Evolutionary conservation across 257 asterid genomes (phyloP).

Genomic region (Nicotiana undulata): DNA sequence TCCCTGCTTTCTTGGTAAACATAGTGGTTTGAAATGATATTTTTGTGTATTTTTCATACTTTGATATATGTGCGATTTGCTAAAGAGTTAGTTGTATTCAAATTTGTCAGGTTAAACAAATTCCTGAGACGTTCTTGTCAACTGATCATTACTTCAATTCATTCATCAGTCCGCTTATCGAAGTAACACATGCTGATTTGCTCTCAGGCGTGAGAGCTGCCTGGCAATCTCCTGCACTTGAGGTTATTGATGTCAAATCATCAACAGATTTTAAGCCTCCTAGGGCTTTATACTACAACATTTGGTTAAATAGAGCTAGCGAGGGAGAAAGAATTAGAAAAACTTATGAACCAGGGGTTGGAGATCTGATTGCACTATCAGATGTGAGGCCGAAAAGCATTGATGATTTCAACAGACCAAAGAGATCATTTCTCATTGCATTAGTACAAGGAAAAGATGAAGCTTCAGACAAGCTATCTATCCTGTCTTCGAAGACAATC

Average conservation of each 20-base stretch:
- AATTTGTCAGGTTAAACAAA: conserved; percentile 20
- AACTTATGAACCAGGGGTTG: conserved; percentile 29
- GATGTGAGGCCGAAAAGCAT: conserved; percentile 31
- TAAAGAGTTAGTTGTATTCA: not conserved
- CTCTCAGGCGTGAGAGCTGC: conserved; percentile 20
- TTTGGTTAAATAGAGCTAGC: not conserved
- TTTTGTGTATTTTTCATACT: not conserved
- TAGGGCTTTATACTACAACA: conserved; percentile 2
- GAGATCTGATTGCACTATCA: conserved; percentile 33
- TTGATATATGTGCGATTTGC: not conserved
- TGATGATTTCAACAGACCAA: conserved; percentile 26
- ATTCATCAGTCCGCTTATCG: conserved; percentile 34
- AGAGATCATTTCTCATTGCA: conserved; percentile 23
- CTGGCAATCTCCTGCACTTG: conserved; percentile 20
- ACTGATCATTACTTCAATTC: conserved; percentile 25
- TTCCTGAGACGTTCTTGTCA: conserved; percentile 28
- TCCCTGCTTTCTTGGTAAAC: not conserved
- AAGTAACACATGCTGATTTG: conserved; percentile 49
- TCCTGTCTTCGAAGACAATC: conserved; percentile 23
- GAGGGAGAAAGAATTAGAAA: not conserved
- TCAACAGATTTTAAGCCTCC: not conserved
- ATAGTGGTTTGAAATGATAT: not conserved
- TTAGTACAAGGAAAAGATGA: conserved; percentile 14
- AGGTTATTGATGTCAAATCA: conserved; percentile 5
- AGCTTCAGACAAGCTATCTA: not conserved